These are phyloP conservation scores for Populus deltoides DNA, from an alignment of 345 rosid genomes.

Conservation along the genomic window DNA sequence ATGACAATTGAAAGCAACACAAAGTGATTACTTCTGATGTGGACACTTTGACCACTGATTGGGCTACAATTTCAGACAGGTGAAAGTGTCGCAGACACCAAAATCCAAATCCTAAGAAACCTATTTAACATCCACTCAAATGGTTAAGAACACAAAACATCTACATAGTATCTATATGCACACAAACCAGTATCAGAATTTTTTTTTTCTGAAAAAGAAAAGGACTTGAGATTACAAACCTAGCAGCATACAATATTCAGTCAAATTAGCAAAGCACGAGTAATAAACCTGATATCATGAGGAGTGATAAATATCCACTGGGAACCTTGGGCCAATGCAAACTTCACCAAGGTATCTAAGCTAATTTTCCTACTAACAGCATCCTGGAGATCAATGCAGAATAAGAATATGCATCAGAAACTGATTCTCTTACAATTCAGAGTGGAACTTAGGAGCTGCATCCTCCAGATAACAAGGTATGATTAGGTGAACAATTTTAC, in stretches of 20 bases:
- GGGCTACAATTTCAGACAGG: no score
- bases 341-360: constrained; percentile 80
- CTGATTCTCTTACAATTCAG: background rate
- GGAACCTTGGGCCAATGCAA: constrained; percentile 73
- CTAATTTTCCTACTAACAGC: constrained; percentile 95
- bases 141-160: no score
- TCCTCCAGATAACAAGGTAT: background rate
- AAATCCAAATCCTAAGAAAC: no score
- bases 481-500: background rate
- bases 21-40: no score
- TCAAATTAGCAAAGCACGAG: background rate
- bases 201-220: background rate
- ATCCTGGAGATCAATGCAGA: constrained; percentile 50
- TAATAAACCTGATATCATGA: constrained; percentile 79
- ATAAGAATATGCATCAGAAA: background rate
- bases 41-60: no score
- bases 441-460: background rate
- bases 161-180: no score
- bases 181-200: background rate
- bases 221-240: background rate
- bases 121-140: no score
- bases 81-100: no score
- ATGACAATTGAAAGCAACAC: no score
- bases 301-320: constrained; percentile 99
- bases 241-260: no score